Evolutionary conservation across 345 rosid genomes (phyloP).

Genomic region (Barbarea vulgaris): DNA sequence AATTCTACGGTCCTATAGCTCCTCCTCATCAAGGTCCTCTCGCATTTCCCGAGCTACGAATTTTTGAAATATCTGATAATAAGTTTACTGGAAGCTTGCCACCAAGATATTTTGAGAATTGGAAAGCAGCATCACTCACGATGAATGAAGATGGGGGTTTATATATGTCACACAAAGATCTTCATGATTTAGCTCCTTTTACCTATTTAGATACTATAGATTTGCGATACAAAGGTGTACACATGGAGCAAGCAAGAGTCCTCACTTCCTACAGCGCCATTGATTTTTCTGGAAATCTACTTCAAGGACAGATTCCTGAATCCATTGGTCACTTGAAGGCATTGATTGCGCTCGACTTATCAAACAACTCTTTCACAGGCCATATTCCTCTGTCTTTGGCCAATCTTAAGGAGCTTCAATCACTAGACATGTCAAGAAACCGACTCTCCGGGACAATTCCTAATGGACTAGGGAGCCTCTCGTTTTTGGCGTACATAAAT

Average conservation of each 20-base stretch:
- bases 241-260: rapidly evolving
- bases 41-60: neutral
- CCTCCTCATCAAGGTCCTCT: neutral
- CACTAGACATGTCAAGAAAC: too few species aligned
- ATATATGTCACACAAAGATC: neutral
- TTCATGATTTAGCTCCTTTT: rapidly evolving
- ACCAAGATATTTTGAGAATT: neutral
- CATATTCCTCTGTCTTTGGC: neutral
- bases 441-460: neutral
- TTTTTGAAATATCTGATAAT: neutral
- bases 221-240: constrained; percentile 1
- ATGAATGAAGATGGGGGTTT: neutral
- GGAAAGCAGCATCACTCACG: neutral
- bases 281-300: neutral
- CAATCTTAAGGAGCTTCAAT: too few species aligned
- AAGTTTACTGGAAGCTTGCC: neutral
- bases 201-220: rapidly evolving
- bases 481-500: neutral
- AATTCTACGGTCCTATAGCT: neutral
- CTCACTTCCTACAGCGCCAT: neutral
- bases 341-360: constrained; percentile 5
- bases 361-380: neutral
- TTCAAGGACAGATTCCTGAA: constrained; percentile 8
- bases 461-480: neutral
- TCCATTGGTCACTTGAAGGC: neutral